Percentiles rank a stretch among this genome's conserved stretches.
Conservation (phyloP, 257 asterid genomes). For the Schizonepeta tenuifolia region DNA sequence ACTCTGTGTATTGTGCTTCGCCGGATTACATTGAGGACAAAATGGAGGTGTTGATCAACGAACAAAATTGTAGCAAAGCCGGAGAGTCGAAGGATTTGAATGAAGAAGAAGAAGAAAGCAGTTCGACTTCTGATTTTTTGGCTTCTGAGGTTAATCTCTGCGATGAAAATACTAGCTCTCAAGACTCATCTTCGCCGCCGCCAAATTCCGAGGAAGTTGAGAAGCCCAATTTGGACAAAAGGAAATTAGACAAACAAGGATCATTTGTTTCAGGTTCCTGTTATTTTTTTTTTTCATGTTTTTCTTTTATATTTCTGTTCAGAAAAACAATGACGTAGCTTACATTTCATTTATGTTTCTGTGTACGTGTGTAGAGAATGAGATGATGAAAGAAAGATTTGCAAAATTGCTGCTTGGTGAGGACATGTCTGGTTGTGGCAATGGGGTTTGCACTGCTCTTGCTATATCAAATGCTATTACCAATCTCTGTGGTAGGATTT, state of each 20-base stretch:
- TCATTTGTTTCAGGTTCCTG: constrained; percentile 70
- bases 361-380: constrained; percentile 47
- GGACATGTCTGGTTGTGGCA: constrained; percentile 92
- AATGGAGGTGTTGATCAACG: constrained; percentile 43
- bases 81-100: constrained; percentile 30
- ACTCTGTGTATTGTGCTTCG: constrained; percentile 57
- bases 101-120: constrained; percentile 50
- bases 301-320: background rate
- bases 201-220: constrained; percentile 42
- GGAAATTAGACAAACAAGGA: constrained; percentile 57
- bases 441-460: constrained; percentile 83
- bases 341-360: background rate
- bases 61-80: constrained; percentile 14
- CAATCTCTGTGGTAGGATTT: constrained; percentile 71
- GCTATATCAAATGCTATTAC: constrained; percentile 93
- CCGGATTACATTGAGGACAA: constrained; percentile 44
- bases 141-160: constrained; percentile 54
- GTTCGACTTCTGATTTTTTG: constrained; percentile 57
- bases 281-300: background rate
- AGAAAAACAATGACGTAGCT: background rate
- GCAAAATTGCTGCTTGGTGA: constrained; percentile 85
- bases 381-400: constrained; percentile 86
- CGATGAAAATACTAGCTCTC: constrained; percentile 52
- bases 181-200: constrained; percentile 58
- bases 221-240: constrained; percentile 41